These are phyloP conservation scores for Malassezia pachydermatis DNA, from an alignment of 1,284 basidiomycete genomes.

Conservation along the genomic window DNA sequence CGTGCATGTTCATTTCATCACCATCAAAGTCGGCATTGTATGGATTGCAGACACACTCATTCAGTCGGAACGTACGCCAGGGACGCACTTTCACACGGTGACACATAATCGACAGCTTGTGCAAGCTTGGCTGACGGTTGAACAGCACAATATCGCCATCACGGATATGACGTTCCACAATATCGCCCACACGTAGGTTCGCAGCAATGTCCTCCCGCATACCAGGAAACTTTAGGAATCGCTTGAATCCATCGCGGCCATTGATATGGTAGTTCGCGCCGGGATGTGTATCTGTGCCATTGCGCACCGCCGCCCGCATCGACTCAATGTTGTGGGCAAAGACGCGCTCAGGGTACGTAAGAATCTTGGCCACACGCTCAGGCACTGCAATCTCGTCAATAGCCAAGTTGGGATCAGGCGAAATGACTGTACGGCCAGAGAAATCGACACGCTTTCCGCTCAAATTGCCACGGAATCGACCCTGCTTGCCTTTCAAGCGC, in stretches of 20 bases:
- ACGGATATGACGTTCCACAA: conserved; percentile 84
- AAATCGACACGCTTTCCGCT: conserved; percentile 99
- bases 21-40: conserved; percentile 99
- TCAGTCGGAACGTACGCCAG: conserved; percentile 92
- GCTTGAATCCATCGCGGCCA: conserved; percentile 67
- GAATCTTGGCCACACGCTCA: conserved; percentile 83
- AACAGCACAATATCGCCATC: conserved; percentile 97
- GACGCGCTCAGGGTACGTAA: conserved; percentile 94
- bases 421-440: conserved; percentile 95
- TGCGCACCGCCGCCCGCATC: conserved; percentile 68
- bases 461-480: conserved; percentile 94
- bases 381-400: conserved; percentile 83
- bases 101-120: conserved; percentile 75
- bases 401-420: conserved; percentile 91
- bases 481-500: conserved; percentile 95
- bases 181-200: conserved; percentile 68
- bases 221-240: conserved; percentile 42
- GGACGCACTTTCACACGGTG: conserved; percentile 91
- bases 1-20: conserved; percentile 98
- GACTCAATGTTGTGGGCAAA: conserved; percentile 79
- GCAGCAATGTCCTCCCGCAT: conserved; percentile 54
- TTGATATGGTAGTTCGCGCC: conserved; percentile 79
- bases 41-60: conserved; percentile 98
- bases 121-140: conserved; percentile 96
- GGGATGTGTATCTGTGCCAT: conserved; percentile 83